Evolutionary conservation across 2,329 filamentous ascomycete species (phyloP).

Genomic region (Thielaviopsis cerberus): DNA sequence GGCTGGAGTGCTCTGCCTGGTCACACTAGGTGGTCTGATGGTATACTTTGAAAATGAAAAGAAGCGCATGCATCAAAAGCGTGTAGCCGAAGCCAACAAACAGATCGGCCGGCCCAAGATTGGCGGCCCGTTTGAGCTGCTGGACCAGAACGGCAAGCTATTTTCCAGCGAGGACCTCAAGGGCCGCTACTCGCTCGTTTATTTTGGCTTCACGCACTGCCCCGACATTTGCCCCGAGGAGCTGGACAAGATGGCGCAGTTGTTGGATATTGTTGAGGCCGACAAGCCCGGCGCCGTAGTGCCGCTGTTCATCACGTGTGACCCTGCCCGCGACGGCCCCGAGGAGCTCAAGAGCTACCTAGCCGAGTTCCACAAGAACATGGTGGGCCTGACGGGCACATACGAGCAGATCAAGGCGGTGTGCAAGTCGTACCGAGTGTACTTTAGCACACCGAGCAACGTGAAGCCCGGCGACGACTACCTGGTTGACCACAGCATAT

Average conservation of each 20-base stretch:
- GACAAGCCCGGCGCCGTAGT: slow-evolving; percentile 36
- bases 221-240: slow-evolving; percentile 98
- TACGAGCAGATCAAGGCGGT: slow-evolving; percentile 87
- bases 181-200: slow-evolving; percentile 72
- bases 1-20: slow-evolving; percentile 68
- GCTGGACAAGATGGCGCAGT: slow-evolving; percentile 96
- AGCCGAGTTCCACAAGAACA: slow-evolving; percentile 69
- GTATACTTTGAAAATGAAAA: slow-evolving; percentile 92
- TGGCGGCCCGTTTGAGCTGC: slow-evolving; percentile 65
- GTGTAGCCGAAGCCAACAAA: slow-evolving; percentile 80
- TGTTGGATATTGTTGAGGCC: slow-evolving; percentile 57
- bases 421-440: slow-evolving; percentile 91
- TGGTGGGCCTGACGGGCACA: slow-evolving; percentile 78
- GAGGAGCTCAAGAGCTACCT: slow-evolving; percentile 72
- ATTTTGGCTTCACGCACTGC: slow-evolving; percentile 97
- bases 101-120: slow-evolving; percentile 86
- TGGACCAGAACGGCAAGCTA: slow-evolving; percentile 61
- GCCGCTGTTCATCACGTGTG: slow-evolving; percentile 87
- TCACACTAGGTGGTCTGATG: slow-evolving; percentile 57
- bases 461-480: slow-evolving; percentile 93
- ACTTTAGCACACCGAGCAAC: slow-evolving; percentile 80
- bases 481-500: slow-evolving; percentile 94
- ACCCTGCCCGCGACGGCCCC: slow-evolving; percentile 78
- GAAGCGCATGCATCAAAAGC: slow-evolving; percentile 69
- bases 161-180: slow-evolving; percentile 68